Conservation (phyloP, 1,139 yeast species). For the Yamadazyma pseudoaaseri region DNA sequence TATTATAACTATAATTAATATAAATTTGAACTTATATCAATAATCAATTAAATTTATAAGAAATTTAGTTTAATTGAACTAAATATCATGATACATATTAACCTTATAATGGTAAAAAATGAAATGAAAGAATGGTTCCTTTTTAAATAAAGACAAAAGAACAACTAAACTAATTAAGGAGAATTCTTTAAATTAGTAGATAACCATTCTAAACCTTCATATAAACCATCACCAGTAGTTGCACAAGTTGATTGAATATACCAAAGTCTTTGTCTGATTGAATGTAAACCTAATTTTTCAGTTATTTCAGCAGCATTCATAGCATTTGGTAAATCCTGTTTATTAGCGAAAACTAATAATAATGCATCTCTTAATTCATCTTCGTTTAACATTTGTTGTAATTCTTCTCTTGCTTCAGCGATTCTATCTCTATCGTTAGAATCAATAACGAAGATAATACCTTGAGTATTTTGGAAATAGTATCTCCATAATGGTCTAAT, state of each 20-base stretch:
- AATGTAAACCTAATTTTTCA: constrained; percentile 42
- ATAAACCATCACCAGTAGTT: constrained; percentile 43
- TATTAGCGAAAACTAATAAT: constrained; percentile 41
- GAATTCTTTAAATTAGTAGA: constrained; percentile 35
- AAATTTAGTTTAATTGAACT: background rate
- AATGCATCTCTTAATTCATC: constrained; percentile 44
- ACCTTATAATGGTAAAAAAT: background rate
- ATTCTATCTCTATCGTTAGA: constrained; percentile 46
- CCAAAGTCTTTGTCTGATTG: constrained; percentile 45
- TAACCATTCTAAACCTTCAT: constrained; percentile 46
- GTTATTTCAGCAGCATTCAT: constrained; percentile 47
- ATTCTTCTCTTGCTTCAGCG: constrained; percentile 45
- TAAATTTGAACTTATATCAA: background rate
- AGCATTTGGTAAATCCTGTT: constrained; percentile 45
- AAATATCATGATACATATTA: constrained; percentile 1
- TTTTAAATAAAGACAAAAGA: background rate
- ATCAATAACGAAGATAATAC: constrained; percentile 42
- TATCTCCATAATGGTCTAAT: constrained; percentile 46
- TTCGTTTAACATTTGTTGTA: constrained; percentile 44
- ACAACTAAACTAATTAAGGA: constrained; percentile 6
- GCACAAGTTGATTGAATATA: constrained; percentile 45
- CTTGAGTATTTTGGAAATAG: constrained; percentile 44
- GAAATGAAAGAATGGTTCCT: constrained; percentile 2
- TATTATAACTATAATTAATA: no score
- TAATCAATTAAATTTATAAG: constrained; percentile 1